These are phyloP conservation scores for Coix lacrymajobi DNA, from an alignment of 176 grass and related monocot genomes.

Conservation along the genomic window DNA sequence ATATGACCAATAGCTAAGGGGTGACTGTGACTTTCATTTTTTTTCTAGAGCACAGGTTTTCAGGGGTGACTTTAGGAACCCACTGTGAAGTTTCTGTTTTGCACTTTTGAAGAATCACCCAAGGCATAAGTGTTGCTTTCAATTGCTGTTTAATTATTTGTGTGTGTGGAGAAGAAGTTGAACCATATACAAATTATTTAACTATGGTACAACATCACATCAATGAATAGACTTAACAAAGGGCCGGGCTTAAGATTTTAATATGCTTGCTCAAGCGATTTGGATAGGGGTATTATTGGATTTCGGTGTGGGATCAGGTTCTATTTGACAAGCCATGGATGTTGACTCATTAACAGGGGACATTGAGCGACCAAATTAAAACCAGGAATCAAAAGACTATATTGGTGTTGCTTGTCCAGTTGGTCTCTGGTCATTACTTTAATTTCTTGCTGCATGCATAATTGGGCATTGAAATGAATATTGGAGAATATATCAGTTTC, in stretches of 20 bases:
- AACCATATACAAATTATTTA: background rate
- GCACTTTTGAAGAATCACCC: background rate
- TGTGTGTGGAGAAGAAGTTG: background rate
- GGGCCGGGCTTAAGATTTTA: conserved; percentile 10
- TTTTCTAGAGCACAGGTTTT: background rate
- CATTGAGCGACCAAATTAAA: conserved; percentile 26
- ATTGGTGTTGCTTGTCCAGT: background rate
- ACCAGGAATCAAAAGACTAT: background rate
- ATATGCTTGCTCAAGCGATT: conserved; percentile 4
- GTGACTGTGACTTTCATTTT: background rate
- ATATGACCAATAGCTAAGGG: background rate
- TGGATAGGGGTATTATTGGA: conserved; percentile 33
- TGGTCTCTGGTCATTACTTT: background rate
- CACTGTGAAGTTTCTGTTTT: conserved; percentile 2
- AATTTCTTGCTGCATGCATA: background rate
- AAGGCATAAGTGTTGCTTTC: conserved; percentile 16
- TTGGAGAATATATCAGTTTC: background rate
- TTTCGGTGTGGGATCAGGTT: conserved; percentile 43
- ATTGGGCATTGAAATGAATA: background rate
- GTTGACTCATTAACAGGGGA: conserved; percentile 55
- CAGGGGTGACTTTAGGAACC: background rate
- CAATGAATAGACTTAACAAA: conserved; percentile 21
- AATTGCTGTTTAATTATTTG: background rate
- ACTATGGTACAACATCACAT: background rate
- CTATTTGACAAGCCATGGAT: conserved; percentile 55